Base-by-base conservation (phyloP, 2,329 filamentous ascomycete genomes). In the Ceratocystis colombiana region DNA sequence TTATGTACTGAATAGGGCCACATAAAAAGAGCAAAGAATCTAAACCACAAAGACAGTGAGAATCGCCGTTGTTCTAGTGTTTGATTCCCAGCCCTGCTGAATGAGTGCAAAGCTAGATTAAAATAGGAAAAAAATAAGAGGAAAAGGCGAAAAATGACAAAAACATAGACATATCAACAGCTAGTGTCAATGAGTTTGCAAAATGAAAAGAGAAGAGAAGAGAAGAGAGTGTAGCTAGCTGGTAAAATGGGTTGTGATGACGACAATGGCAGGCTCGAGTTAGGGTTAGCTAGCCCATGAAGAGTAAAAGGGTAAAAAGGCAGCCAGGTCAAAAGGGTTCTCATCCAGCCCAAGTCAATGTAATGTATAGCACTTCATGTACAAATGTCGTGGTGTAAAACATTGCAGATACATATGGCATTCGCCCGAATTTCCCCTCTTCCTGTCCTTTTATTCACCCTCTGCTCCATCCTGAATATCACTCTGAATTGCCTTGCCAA, bases 1-100 rank as follows among this genome's bases (percentile, higher is more conserved):
- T 59, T 59, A 37, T 59, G 55, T 59, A 37, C 15, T 59, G 55
- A 30, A 33, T 59, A 37, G 55, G 55, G 15, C 25, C 55, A n/a
- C 30, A 17, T 30, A 37, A n/a, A 59, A 37, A 30, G 33, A 59
- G 7, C 55, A 59, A 7, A 41, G 37, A 41, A 37, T 30, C 55
- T n/a, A 20, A 17, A 5, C 28, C 15, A 33, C 33, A 37, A 59
- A 37, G 30, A 33, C 22, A 30, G 25, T 33, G 7, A 33, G 28
- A 37, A 33, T 37, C 28, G 28, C n/a, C 55, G 15, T 8, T 4
- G 55, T 10, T 37, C 28, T 33, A n/a, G 28, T 33, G 30, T 8
- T 41, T 33, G 28, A n/a, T 37, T 30, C 28, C n/a, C 3, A n/a
- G 12, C 3, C 22, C 12, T 28, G 15, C 28, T 30, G 30, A 5